These are phyloP conservation scores for Pythium periplocum DNA, from an alignment of 352 stramenopile genomes.

Conservation along the genomic window DNA sequence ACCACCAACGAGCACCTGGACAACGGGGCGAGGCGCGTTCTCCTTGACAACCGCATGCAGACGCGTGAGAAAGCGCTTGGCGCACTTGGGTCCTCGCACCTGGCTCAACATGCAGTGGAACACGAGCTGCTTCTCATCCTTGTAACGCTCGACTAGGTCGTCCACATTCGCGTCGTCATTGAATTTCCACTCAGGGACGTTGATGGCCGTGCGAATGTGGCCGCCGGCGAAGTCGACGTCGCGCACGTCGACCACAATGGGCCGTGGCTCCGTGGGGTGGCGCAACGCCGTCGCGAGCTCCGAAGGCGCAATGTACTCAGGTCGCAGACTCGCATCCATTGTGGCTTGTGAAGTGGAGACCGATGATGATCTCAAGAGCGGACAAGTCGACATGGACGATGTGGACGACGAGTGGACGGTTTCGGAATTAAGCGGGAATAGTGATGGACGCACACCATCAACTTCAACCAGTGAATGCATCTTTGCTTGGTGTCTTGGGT, in stretches of 20 bases:
- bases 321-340: conserved; percentile 11
- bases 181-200: conserved; percentile 76
- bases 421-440: background rate
- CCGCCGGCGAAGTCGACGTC: conserved; percentile 67
- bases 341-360: background rate
- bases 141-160: conserved; percentile 58
- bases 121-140: conserved; percentile 58
- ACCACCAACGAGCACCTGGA: conserved; percentile 69
- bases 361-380: no score
- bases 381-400: conserved; percentile 1
- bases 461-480: background rate
- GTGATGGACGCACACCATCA: background rate
- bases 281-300: conserved; percentile 57
- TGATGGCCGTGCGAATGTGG: conserved; percentile 73
- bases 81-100: conserved; percentile 74
- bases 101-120: conserved; percentile 90
- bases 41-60: conserved; percentile 46
- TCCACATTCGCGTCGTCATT: conserved; percentile 80
- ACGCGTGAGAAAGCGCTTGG: conserved; percentile 64
- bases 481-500: no score
- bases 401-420: conserved; percentile 4
- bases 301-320: conserved; percentile 35
- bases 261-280: conserved; percentile 22
- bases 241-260: conserved; percentile 72
- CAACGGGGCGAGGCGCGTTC: conserved; percentile 34